Evolutionary conservation across 75 land plant species (phyloP), one percentile per base, ranked within the genome.

Genomic region (Selaginella moellendorffii): DNA sequence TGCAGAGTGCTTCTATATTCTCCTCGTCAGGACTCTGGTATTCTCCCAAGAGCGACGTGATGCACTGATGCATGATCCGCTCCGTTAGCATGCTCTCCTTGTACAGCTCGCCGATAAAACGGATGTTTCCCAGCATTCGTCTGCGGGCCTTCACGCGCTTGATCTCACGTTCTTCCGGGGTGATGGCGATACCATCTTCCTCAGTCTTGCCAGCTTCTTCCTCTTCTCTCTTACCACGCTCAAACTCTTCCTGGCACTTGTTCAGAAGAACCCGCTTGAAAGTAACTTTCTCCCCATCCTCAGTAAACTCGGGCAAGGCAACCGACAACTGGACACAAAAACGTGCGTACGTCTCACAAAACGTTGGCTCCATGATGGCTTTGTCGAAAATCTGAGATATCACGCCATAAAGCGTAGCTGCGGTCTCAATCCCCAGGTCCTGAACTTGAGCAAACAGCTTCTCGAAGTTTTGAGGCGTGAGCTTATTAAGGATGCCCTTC

Each of bases 331-430:
- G 76, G 42, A 26, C 77, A 67, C 98, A 93, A 58, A 93, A 89
- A 27, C 85, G 66, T 1, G 98, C 90, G 76, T 93, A 93, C 98
- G 88, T 93, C 71, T 93, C 98, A 78, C 98, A 93, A 71, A 93
- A 93, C 19, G 98, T 93, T 9, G 98, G 98, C 65, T 93, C 98
- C 80, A 72, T 85, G 20, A 93, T 29, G 64, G 98, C 98, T 71
- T 93, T 93, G 66, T 93, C 96, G 80, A 93, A 93, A 26, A 93
- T 93, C 69, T 93, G 98, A 18, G 98, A 88, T 24, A 93, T 93
- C 54, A 93, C 90, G 26, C 96, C 96, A 51, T 71, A 78, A 2
- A 95, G 88, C 12, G 99, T 89, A 0, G 65, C 53, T 25, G 79
- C 86, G 67, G 79, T 83, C 58, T 89, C 92, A 67, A 95, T 84